Evolutionary conservation across 768 basidiomycete genomes (phyloP).

Genomic region (Podaxis sp.): DNA sequence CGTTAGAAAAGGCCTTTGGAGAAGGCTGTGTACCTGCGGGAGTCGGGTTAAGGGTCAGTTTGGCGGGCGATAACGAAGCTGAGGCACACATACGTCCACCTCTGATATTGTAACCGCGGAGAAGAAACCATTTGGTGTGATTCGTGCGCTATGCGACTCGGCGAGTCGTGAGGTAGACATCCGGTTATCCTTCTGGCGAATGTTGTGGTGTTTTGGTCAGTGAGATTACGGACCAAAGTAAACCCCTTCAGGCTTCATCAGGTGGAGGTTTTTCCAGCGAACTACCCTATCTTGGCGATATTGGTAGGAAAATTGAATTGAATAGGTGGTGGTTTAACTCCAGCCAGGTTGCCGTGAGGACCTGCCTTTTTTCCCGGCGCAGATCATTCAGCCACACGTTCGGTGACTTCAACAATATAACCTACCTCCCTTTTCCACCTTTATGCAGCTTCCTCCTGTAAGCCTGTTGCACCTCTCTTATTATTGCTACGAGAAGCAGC

Average conservation of each 20-base stretch:
- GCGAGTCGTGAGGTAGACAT: too few species aligned
- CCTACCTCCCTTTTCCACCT: too few species aligned
- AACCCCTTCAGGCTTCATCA: background rate
- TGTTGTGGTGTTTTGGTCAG: too few species aligned
- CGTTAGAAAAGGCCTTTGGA: conserved; percentile 64
- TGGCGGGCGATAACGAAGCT: conserved; percentile 42
- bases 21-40: conserved; percentile 77
- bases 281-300: background rate
- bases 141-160: background rate
- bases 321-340: background rate
- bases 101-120: background rate
- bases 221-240: too few species aligned
- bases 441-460: too few species aligned
- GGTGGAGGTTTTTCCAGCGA: background rate
- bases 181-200: too few species aligned
- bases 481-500: too few species aligned
- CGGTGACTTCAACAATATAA: background rate
- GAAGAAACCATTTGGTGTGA: background rate
- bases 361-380: background rate
- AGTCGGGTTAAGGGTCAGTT: conserved; percentile 60
- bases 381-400: background rate
- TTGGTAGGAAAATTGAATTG: background rate
- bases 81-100: conserved; percentile 34
- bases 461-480: too few species aligned
- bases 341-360: background rate